Base-by-base conservation (phyloP, 371 early-diverging fungal species). In the Syncephalastrum racemosum region DNA sequence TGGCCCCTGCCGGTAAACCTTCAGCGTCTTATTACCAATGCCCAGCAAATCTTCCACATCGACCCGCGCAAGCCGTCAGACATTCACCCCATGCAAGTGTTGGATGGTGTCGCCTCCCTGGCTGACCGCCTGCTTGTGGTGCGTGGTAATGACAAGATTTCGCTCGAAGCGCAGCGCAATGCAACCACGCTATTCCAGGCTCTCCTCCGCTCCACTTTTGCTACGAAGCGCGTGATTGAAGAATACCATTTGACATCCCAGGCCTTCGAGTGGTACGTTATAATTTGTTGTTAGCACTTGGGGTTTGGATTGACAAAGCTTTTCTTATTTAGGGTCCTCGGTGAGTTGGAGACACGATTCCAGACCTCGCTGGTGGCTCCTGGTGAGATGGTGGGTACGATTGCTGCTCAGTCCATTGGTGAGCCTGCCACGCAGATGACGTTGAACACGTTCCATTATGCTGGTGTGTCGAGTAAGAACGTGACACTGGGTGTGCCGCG, bases 361-460 rank as follows among this genome's bases (percentile, higher is more conserved):
- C 83, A 90, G 63, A 89, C 89, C 58, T 83, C 98, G 18, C 84
- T 92, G 46, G 98, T 98, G 39, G 87, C 93, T 52, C 93, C 99
- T 5, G 97, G 97, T 50, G 99, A 99, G 83, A 99, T 99, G 99
- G 97, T 99, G 25, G 99, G 99, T 39, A 97, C 97, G 10, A 82
- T 99, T 61, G 99, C 99, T 40, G 99, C 99, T 13, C 99, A 99
- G 77, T 96, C 97, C 45, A 98, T 99, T 79, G 99, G 99, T 75
- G 99, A 99, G 75, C 99, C 99, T 50, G 99, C 99, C 18, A 99
- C 99, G 16, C 99, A 99, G 71, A 99, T 99, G 99, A 99, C 99
- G 20, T 77, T 99, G 59, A 99, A 99, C 74, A 99, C 99, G 54
- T 99, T 99, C 93, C 99, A 99, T 81, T 91, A 90, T 77, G 99